Evolutionary conservation across 2,329 filamentous ascomycete genomes (phyloP).

Genomic region (Magnaporthiopsis rhizophila): DNA sequence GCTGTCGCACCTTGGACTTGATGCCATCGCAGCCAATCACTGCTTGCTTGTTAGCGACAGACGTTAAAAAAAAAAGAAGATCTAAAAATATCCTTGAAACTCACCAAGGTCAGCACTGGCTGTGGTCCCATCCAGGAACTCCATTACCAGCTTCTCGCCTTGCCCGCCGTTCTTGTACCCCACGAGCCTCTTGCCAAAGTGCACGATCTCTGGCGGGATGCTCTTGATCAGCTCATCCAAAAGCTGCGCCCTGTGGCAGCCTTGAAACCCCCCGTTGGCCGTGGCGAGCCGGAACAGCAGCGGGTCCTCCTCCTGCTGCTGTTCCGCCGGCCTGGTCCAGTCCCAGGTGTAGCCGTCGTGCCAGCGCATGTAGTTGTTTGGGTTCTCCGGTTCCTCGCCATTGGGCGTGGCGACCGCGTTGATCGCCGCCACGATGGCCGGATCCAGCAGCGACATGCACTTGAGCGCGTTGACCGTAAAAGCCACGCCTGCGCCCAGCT

Average conservation of each 20-base stretch:
- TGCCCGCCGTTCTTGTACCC: too few species aligned
- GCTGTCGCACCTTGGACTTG: conserved; percentile 43
- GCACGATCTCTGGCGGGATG: conserved; percentile 14
- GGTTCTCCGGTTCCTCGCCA: conserved; percentile 16
- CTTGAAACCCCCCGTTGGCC: conserved; percentile 9
- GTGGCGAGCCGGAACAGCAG: conserved; percentile 2
- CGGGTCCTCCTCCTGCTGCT: conserved; percentile 8
- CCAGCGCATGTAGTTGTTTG: conserved; percentile 35
- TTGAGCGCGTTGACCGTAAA: conserved; percentile 41
- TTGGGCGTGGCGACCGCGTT: conserved; percentile 28
- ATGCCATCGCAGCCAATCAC: conserved; percentile 54
- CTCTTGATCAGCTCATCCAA: conserved; percentile 19
- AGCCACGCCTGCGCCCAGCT: conserved; percentile 43
- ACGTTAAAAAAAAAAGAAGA: too few species aligned
- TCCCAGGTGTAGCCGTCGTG: conserved; percentile 23
- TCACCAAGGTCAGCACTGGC: too few species aligned
- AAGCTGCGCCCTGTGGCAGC: conserved; percentile 19
- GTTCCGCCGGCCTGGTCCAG: neutral
- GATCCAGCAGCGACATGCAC: conserved; percentile 32
- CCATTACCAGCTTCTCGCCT: too few species aligned
- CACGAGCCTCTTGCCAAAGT: conserved; percentile 19
- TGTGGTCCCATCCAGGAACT: too few species aligned
- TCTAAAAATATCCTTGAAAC: too few species aligned
- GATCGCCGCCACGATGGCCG: conserved; percentile 25
- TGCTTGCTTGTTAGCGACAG: conserved; percentile 1